Percentiles rank a stretch among this genome's conserved stretches.
phyloP scores from a whole-genome alignment of 805 yeast species.

The Candida krabiensis region DNA sequence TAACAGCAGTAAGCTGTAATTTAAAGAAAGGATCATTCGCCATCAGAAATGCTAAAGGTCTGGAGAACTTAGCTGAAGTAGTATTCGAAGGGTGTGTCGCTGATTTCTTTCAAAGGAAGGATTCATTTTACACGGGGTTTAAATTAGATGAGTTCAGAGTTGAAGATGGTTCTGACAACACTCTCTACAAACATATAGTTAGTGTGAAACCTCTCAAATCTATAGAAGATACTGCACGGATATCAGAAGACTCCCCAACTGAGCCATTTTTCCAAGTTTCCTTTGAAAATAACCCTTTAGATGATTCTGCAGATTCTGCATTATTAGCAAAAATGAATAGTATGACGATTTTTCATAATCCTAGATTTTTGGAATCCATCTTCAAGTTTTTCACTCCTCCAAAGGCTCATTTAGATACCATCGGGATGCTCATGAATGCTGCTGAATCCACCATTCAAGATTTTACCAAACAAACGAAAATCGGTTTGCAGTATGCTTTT shows the following conservation, averaged over 20 bases:
- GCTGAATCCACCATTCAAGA: slow-evolving; percentile 96
- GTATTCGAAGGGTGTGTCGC: slow-evolving; percentile 80
- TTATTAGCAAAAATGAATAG: slow-evolving; percentile 74
- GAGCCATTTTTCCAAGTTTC: slow-evolving; percentile 80
- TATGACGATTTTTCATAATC: slow-evolving; percentile 87
- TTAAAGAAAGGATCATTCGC: slow-evolving; percentile 77
- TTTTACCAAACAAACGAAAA: slow-evolving; percentile 80
- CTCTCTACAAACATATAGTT: slow-evolving; percentile 84
- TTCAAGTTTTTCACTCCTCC: slow-evolving; percentile 84
- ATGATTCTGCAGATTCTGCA: slow-evolving; percentile 78
- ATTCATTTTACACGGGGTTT: slow-evolving; percentile 70
- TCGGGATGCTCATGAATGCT: slow-evolving; percentile 87
- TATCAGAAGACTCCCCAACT: slow-evolving; percentile 10
- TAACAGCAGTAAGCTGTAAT: slow-evolving; percentile 64
- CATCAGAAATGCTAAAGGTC: slow-evolving; percentile 43
- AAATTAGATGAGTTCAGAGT: slow-evolving; percentile 79
- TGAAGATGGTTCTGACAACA: slow-evolving; percentile 79
- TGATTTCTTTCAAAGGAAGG: slow-evolving; percentile 72
- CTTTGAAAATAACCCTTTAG: slow-evolving; percentile 85
- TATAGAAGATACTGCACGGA: slow-evolving; percentile 27
- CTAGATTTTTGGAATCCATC: slow-evolving; percentile 76
- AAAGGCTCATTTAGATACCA: slow-evolving; percentile 77
- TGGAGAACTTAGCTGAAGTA: slow-evolving; percentile 65
- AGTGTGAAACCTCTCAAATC: slow-evolving; percentile 68
- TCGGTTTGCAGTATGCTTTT: slow-evolving; percentile 89